Conservation (phyloP, 2,329 filamentous ascomycete genomes). For the Sclerotinia minor region DNA sequence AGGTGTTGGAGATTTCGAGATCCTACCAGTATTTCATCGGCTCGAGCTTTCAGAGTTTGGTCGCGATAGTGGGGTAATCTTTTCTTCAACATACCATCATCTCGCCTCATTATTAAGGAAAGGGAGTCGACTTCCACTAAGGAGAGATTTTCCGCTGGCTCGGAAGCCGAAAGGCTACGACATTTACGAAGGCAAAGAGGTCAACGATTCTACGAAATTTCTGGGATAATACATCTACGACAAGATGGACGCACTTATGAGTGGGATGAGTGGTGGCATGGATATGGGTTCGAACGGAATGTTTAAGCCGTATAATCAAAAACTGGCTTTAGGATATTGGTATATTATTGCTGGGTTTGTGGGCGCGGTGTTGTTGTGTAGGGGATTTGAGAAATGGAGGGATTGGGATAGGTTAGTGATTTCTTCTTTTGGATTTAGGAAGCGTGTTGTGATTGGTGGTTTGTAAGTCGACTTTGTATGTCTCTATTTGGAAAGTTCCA, state of each 20-base stretch:
- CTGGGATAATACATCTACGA: background rate
- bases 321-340: constrained; percentile 58
- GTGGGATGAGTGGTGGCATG: constrained; percentile 30
- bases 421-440: background rate
- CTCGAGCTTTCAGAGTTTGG: background rate
- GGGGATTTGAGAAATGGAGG: constrained; percentile 32
- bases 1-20: background rate
- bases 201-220: background rate
- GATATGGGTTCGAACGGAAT: constrained; percentile 41
- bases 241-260: constrained; percentile 27
- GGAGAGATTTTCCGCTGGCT: background rate
- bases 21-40: background rate
- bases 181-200: background rate
- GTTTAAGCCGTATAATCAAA: constrained; percentile 51
- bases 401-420: constrained; percentile 33
- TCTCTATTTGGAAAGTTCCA: background rate
- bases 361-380: constrained; percentile 31
- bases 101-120: background rate
- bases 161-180: constrained; percentile 2
- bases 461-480: background rate
- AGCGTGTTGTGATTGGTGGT: background rate
- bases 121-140: background rate
- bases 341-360: constrained; percentile 55
- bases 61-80: background rate
- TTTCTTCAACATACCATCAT: background rate